Base-by-base conservation (phyloP, 495 filamentous ascomycete genomes). In the Penicillium coffeae region DNA sequence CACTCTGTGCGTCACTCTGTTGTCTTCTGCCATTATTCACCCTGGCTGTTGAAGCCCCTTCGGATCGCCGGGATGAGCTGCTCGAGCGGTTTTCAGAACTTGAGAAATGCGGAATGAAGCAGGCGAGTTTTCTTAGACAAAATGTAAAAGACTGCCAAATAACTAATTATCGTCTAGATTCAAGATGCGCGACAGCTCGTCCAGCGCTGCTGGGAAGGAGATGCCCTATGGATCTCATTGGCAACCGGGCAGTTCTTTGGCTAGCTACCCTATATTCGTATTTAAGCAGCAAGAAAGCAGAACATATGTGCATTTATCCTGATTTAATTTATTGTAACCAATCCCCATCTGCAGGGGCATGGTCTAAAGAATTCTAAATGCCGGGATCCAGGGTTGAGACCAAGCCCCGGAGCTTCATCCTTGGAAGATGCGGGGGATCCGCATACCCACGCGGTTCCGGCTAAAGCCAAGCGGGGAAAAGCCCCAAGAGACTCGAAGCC, bases 1-100 rank as follows among this genome's bases (percentile, higher is more conserved):
- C 80, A 19, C 68, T 72, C 12, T 83, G 85, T 14, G 82, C 83
- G 13, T 83, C 84, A 18, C 86, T 82, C 3, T 89, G 86, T 58
- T 71, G 89, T 5, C 59, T 95, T 38, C 91, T 94, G 45, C 89
- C 89, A 1, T 78, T 94, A 65, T 93, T 94, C 64, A 87, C 86
- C 89, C 88, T 4, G 89, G 89, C 1, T 91, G 87, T 58, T 2
- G 61, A 69, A 38, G 76, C 83, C 38, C 48, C 65, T 21, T 60
- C 61, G 9, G 13, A 37, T 8, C 79, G 86, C 45, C 70, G 84
- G 32, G 58, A 66, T 16, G 76, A 81, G 50, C 82, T 91, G 14
- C 70, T 88, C 55, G 77, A 82, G 51, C 68, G 89, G 39, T 74
- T 95, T 63, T 74, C 76, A 59, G 76, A 75, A 37, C 74, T 91